Evolutionary conservation across 78 protist genomes (phyloP), one percentile per base, ranked within the genome.

Genomic region (Dictyostelium citrinum): DNA sequence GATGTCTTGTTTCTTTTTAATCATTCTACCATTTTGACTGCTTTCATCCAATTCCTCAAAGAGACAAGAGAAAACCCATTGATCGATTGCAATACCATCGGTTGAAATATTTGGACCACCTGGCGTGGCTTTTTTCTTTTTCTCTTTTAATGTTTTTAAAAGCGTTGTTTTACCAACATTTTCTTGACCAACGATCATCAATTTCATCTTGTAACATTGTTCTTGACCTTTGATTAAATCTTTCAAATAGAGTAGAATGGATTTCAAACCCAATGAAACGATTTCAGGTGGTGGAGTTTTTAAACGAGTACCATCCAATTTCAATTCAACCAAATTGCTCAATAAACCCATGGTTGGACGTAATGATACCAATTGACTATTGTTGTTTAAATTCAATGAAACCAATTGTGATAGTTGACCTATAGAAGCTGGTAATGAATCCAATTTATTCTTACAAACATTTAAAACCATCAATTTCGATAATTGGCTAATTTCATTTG

Each of bases 241-340:
- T 22, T 41, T 74, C n/a, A 91, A 68, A n/a, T 91, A 91, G 27
- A 64, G 77, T 12, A 91, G 22, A 6, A 91, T 91, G 0, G 90
- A 37, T 45, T 46, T 71, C 2, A 91, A 37, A 3, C 95, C 95
- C 76, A 72, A 79, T 20, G 67, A 17, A 24, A 74, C 35, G 17
- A 91, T 91, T 31, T 91, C 95, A 11, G 90, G 84, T 46, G 95
- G 95, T 43, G 95, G 95, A 5, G 95, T 91, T 41, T 83, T 82
- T 31, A 91, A 27, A 37, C 84, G 88, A 70, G 83, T 91, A 10
- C 72, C 58, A 14, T 91, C 90, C 20, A 91, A 33, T n/a, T 83
- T 82, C 31, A 91, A 24, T 12, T 37, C 70, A 3, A 68, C 46
- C 8, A 88, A 61, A 46, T 58, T 39, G 1, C 37, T 22, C 16